Percentiles rank a stretch among this genome's conserved stretches.
phyloP scores from a whole-genome alignment of 2,329 filamentous ascomycete genomes.

The Proliferodiscus dingleyae region DNA sequence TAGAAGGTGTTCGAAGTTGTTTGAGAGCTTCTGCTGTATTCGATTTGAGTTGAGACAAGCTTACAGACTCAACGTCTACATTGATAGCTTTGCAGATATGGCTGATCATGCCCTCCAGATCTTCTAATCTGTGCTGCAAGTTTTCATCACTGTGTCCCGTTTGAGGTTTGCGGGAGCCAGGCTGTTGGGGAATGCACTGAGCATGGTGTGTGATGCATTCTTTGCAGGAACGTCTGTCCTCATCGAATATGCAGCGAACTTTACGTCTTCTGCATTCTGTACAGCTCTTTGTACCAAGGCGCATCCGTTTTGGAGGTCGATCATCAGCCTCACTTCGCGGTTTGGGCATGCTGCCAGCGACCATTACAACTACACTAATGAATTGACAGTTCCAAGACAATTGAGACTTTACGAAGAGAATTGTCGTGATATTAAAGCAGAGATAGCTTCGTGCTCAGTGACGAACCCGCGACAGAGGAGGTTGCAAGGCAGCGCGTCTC shows the following conservation, averaged over 20 bases:
- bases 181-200: conserved; percentile 41
- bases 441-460: no score
- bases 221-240: conserved; percentile 36
- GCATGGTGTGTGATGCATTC: conserved; percentile 42
- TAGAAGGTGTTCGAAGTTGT: conserved; percentile 2
- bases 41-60: conserved; percentile 2
- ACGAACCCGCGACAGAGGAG: no score
- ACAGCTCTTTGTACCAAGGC: conserved; percentile 34
- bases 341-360: conserved; percentile 3
- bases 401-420: no score
- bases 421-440: no score
- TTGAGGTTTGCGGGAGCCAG: conserved; percentile 5
- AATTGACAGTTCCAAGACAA: no score
- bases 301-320: conserved; percentile 27
- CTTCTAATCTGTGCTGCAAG: conserved; percentile 17
- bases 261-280: conserved; percentile 44
- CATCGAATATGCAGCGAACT: conserved; percentile 41
- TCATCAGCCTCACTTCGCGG: not conserved
- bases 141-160: not conserved
- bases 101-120: conserved; percentile 26
- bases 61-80: conserved; percentile 3
- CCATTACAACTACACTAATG: no score
- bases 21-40: conserved; percentile 8
- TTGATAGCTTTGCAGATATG: conserved; percentile 12
- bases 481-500: no score